Evolutionary conservation across 2,329 filamentous ascomycete species (phyloP), one percentile per base, ranked within the genome.

Genomic region (Fusarium begoniae): DNA sequence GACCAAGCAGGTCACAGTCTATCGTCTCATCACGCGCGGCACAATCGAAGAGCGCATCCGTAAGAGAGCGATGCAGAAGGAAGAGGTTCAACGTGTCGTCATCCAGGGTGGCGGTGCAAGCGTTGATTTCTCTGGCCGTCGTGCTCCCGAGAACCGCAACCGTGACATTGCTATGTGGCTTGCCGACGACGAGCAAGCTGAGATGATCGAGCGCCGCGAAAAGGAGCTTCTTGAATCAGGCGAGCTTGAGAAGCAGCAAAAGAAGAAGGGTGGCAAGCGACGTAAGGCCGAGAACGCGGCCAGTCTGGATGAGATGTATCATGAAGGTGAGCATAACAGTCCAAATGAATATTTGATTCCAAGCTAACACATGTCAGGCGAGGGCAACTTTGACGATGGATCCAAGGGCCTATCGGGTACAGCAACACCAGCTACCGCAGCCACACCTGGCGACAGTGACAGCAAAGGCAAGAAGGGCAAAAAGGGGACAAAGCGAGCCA

Each of bases 81-180:
- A 99, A 85, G 96, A 99, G 82, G 96, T 99, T 74, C 96, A 98
- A 83, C 94, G 96, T 62, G 96, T 98, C 32, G 96, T 98, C 81
- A 98, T 98, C 79, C 93, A 94, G 56, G 96, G 96, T 77, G 95
- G 95, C 66, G 95, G 94, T 74, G 93, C 93, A 63, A 93, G 93
- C 71, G 96, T 98, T 71, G 96, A 98, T 86, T 98, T 99, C 87
- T 98, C 97, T 82, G 96, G 96, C 58, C 92, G 96, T 60, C 90
- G 92, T 73, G 92, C 92, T 70, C 89, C 93, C 10, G 96, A 98
- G 85, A 98, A 97, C 84, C 91, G 95, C 72, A 98, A 97, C 81
- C 97, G 97, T 84, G 96, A 99, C 80, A 98, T 98, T 83, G 96
- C 96, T 51, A 93, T 98, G 92, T 98, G 96, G 96, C 91, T 99